Conservation (phyloP, 2,329 filamentous ascomycete genomes). For the Talaromyces marneffei region DNA sequence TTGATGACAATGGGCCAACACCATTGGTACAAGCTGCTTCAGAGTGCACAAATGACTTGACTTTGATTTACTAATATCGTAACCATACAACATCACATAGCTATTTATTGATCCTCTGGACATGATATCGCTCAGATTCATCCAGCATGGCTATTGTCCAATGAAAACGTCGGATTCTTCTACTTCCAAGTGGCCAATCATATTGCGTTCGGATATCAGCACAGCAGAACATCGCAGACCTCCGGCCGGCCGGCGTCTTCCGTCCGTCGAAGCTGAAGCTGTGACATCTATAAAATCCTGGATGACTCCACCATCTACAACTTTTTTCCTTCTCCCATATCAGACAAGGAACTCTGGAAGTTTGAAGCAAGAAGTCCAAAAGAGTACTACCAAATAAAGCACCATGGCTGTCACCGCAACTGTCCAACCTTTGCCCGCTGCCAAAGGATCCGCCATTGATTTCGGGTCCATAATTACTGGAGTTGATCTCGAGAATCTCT, state of each 20-base stretch:
- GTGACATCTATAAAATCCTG: background rate
- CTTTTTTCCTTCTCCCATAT: background rate
- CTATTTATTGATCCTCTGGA: background rate
- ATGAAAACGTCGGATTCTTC: background rate
- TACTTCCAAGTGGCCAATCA: background rate
- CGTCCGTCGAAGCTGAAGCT: background rate
- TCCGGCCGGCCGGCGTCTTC: background rate
- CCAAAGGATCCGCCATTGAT: conserved; percentile 40
- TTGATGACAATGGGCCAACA: background rate
- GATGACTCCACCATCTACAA: background rate
- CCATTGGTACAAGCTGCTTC: background rate
- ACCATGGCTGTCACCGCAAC: conserved; percentile 13
- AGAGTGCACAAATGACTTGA: background rate
- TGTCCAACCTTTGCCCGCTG: conserved; percentile 22
- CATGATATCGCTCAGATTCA: background rate
- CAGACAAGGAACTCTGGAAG: background rate
- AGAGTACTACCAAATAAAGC: background rate
- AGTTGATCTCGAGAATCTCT: conserved; percentile 57
- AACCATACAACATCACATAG: background rate
- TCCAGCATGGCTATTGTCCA: background rate
- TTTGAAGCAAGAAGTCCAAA: background rate
- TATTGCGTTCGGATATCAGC: background rate
- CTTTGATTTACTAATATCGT: background rate
- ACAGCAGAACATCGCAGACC: background rate
- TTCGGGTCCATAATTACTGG: conserved; percentile 58